Conservation (phyloP, 2,329 filamentous ascomycete species). For the Apiospora arundinis region DNA sequence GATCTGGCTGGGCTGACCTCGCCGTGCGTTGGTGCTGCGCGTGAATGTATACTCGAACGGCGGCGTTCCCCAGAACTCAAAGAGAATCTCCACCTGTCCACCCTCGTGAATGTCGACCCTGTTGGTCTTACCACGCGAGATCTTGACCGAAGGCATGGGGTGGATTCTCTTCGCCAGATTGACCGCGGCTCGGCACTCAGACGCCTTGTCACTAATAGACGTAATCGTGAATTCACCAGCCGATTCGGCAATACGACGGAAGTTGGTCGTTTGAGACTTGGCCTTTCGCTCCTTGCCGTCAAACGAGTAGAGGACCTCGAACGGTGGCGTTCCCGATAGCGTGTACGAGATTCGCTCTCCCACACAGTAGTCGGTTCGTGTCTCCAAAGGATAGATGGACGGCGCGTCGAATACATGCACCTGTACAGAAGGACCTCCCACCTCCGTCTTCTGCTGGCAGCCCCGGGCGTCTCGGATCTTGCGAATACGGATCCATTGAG, state of each 20-base stretch:
- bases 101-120: slow-evolving; percentile 96
- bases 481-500: slow-evolving; percentile 86
- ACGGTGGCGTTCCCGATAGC: slow-evolving; percentile 87
- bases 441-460: slow-evolving; percentile 80
- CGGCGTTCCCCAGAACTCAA: slow-evolving; percentile 93
- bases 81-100: slow-evolving; percentile 89
- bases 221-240: slow-evolving; percentile 90
- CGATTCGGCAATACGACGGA: slow-evolving; percentile 91
- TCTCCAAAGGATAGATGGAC: slow-evolving; percentile 86
- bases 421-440: slow-evolving; percentile 77
- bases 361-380: slow-evolving; percentile 88
- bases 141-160: slow-evolving; percentile 87
- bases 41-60: slow-evolving; percentile 99
- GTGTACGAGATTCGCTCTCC: slow-evolving; percentile 94
- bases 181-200: slow-evolving; percentile 82
- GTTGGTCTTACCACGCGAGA: slow-evolving; percentile 81
- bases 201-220: slow-evolving; percentile 84
- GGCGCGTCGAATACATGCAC: slow-evolving; percentile 94
- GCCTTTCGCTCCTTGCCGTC: slow-evolving; percentile 80
- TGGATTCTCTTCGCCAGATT: slow-evolving; percentile 85
- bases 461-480: slow-evolving; percentile 87
- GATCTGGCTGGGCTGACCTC: slow-evolving; percentile 78
- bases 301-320: slow-evolving; percentile 92
- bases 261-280: slow-evolving; percentile 78
- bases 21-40: slow-evolving; percentile 82